Evolutionary conservation across 1,284 basidiomycete species (phyloP).

Genomic region (Neolentinus lepideus): DNA sequence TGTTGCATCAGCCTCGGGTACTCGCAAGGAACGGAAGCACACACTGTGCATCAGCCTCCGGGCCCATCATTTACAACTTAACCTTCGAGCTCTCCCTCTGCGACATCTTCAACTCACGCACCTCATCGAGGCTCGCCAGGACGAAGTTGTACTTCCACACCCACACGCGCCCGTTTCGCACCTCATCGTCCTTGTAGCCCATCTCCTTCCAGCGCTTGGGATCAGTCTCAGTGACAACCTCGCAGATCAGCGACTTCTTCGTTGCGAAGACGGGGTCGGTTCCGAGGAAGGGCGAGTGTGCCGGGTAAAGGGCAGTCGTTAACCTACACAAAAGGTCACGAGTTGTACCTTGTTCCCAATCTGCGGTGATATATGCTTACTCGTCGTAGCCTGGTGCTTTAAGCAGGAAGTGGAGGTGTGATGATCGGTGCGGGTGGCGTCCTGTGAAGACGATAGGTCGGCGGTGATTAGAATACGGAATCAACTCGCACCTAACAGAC

Average conservation of each 20-base stretch:
- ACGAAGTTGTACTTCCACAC: conserved; percentile 30
- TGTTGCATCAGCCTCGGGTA: too few relatives aligned
- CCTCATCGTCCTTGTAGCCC: conserved; percentile 26
- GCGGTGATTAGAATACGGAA: neutral
- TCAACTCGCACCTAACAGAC: conserved; percentile 17
- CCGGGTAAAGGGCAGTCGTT: conserved; percentile 31
- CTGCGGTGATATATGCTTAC: conserved; percentile 11
- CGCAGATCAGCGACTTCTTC: conserved; percentile 30
- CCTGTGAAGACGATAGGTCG: conserved; percentile 10
- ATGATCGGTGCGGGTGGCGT: conserved; percentile 32
- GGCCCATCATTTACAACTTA: neutral
- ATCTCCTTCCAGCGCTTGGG: conserved; percentile 22
- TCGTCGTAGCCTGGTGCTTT: conserved; percentile 31
- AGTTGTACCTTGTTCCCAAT: neutral
- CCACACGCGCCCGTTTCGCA: conserved; percentile 24
- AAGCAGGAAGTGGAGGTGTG: conserved; percentile 31
- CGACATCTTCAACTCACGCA: conserved; percentile 19
- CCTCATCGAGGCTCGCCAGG: conserved; percentile 24
- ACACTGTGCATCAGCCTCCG: too few relatives aligned
- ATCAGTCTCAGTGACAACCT: conserved; percentile 23
- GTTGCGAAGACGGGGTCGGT: conserved; percentile 36
- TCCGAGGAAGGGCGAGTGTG: conserved; percentile 31
- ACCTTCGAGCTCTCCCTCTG: neutral
- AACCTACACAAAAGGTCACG: conserved; percentile 15
- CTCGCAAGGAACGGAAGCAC: too few relatives aligned